These are phyloP conservation scores for Epicoccum sorghinum DNA, from an alignment of 2,329 filamentous ascomycete genomes.

Conservation along the genomic window DNA sequence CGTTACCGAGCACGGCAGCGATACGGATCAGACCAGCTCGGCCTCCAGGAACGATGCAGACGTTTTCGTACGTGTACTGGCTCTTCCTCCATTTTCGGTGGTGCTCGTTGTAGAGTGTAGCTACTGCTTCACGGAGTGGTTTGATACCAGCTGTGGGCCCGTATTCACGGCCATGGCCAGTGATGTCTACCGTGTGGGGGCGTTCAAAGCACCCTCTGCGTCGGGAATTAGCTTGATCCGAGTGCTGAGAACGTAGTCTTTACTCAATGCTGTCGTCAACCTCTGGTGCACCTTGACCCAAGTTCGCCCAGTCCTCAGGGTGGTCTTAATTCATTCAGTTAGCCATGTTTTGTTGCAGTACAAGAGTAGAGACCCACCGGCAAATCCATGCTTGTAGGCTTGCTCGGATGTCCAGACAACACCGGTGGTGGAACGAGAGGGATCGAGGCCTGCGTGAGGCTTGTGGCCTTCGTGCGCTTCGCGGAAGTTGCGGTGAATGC, in stretches of 20 bases:
- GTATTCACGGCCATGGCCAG: slow-evolving; percentile 82
- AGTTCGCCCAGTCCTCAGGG: slow-evolving; percentile 85
- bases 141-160: slow-evolving; percentile 93
- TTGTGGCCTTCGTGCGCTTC: slow-evolving; percentile 89
- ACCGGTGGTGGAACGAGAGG: slow-evolving; percentile 85
- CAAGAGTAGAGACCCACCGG: slow-evolving; percentile 31
- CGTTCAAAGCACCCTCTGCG: slow-evolving; percentile 71
- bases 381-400: slow-evolving; percentile 85
- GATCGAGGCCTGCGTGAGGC: slow-evolving; percentile 88
- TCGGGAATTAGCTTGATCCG: neutral
- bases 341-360: neutral
- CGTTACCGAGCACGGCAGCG: slow-evolving; percentile 89
- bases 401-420: slow-evolving; percentile 93
- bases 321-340: slow-evolving; percentile 60
- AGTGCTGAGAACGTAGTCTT: neutral
- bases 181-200: slow-evolving; percentile 78
- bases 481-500: slow-evolving; percentile 76
- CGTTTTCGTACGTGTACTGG: slow-evolving; percentile 97
- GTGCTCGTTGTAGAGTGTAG: slow-evolving; percentile 89
- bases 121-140: slow-evolving; percentile 85
- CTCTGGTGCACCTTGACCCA: slow-evolving; percentile 92
- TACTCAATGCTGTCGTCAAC: slow-evolving; percentile 92
- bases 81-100: slow-evolving; percentile 86
- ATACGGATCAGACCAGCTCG: slow-evolving; percentile 93
- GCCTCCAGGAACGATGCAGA: slow-evolving; percentile 92